Percentiles rank a stretch among this genome's conserved stretches.
These are phyloP conservation scores for Exophiala viscosa DNA, from an alignment of 2,329 filamentous ascomycete genomes.

Conservation along the genomic window DNA sequence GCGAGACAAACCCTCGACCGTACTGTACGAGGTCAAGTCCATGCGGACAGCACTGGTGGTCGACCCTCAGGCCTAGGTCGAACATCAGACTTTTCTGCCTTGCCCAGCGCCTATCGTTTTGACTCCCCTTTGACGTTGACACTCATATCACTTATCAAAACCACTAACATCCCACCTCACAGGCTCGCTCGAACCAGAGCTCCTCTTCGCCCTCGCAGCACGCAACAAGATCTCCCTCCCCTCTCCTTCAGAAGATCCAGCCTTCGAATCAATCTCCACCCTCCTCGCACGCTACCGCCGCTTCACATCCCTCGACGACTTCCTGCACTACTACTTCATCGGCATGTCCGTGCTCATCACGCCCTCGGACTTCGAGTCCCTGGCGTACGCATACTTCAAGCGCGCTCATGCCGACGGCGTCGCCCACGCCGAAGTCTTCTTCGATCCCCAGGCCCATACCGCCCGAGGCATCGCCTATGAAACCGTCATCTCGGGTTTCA, in stretches of 20 bases:
- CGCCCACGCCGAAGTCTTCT: constrained; percentile 72
- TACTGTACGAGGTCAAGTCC: no score
- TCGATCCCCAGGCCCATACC: constrained; percentile 74
- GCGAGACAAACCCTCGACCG: no score
- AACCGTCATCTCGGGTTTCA: constrained; percentile 62
- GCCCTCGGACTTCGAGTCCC: constrained; percentile 64
- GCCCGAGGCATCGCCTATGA: constrained; percentile 61
- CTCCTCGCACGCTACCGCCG: constrained; percentile 61
- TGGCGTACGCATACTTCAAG: constrained; percentile 69
- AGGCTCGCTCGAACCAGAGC: constrained; percentile 60
- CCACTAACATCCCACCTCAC: not conserved
- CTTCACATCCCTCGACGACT: constrained; percentile 68
- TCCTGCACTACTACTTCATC: constrained; percentile 74
- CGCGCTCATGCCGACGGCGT: constrained; percentile 63
- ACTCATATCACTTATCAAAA: not conserved
- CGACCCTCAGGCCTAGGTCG: no score
- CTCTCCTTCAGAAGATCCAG: constrained; percentile 50
- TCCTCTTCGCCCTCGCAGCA: constrained; percentile 66
- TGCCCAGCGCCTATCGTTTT: no score
- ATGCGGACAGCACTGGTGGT: no score
- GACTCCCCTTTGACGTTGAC: no score
- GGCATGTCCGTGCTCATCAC: constrained; percentile 67
- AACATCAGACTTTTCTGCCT: no score
- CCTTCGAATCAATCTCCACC: constrained; percentile 58
- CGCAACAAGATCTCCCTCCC: constrained; percentile 64